Base-by-base conservation (phyloP, 352 stramenopile genomes). In the Aphanomyces astaci region DNA sequence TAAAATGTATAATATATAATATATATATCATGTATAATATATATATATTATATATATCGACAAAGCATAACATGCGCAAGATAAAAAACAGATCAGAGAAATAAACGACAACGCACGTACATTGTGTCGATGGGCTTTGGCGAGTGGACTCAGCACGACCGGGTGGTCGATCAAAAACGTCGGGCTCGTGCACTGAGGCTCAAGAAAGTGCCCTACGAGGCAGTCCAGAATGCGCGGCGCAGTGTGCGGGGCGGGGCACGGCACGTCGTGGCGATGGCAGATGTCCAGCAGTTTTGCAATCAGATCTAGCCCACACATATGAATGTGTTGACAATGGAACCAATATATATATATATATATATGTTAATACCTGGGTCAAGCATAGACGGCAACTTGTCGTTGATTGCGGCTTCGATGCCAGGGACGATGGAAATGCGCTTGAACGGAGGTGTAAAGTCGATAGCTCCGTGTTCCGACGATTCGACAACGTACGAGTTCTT, bases 131-230 rank as follows among this genome's bases (percentile, higher is more conserved):
- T 99, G 96, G 52, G 90, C 82, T 74, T 98, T 98, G 30, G 84
- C 82, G 39, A 99, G 75, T 31, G 97, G 96, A 77, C 94, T 98
- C 92, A 99, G 98, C 60, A 98, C 97, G 71, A 94, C 86, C 27
- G 97, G 97, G 75, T 99, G 96, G 73, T 99, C 97, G 65, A 92
- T 98, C 73, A 99, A 90, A 76, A 99, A 99, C 46, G 96, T 98
- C 54, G 97, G 97, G 75, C 98, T 90, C 54, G 97, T 78, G 57
- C 84, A 93, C 73, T 79, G 75, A 15, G 84, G 84, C 76, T 99
- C 97, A 49, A 99, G 82, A 71, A 98, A 99, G 74, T 99, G 91
- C 28, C 91, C 93, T 30, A 99, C 97, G 32, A 99, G 82, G 53
- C 96, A 97, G 81, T 99, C 97, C 33, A 99, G 79, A 15, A 99